A percentile compares a stretch with the other conserved stretches of the same genome.
These are phyloP conservation scores for Hortaea sp. DNA, from an alignment of 2,329 filamentous ascomycete genomes.

Conservation along the genomic window DNA sequence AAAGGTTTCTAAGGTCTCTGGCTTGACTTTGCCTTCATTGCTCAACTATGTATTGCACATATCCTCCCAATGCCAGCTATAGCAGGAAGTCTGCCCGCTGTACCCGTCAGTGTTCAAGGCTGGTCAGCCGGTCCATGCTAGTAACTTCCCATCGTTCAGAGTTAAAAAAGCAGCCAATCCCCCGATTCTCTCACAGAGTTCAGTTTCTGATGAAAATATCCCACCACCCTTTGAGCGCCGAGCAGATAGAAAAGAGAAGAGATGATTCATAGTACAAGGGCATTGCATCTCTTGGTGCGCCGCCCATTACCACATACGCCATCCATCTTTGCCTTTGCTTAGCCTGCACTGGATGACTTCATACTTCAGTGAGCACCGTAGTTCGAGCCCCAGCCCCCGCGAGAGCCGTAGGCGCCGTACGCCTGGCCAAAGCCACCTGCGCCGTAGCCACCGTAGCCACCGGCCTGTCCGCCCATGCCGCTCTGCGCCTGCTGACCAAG, in stretches of 20 bases:
- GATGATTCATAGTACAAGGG: conserved; percentile 1
- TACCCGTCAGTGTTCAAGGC: too few relatives aligned
- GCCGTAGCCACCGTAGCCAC: conserved; percentile 26
- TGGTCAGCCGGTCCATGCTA: too few relatives aligned
- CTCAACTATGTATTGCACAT: conserved; percentile 1
- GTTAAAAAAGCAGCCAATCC: too few relatives aligned
- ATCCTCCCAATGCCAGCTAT: background rate
- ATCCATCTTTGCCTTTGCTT: background rate
- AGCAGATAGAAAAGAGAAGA: conserved; percentile 1
- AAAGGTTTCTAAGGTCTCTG: background rate
- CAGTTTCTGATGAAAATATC: too few relatives aligned
- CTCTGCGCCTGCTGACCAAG: conserved; percentile 34
- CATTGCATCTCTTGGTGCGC: background rate
- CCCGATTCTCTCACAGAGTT: too few relatives aligned
- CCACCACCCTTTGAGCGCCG: background rate
- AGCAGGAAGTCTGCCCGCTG: background rate
- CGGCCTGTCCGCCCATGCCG: conserved; percentile 29
- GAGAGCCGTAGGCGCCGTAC: conserved; percentile 21
- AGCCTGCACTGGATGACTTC: background rate
- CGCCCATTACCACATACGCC: background rate
- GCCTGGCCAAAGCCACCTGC: conserved; percentile 24
- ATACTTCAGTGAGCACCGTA: conserved; percentile 16
- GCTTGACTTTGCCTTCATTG: background rate
- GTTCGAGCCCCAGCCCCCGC: conserved; percentile 26
- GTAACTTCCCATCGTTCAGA: too few relatives aligned